Conservation (phyloP, 345 rosid genomes). For the Crucihimalaya himalaica region DNA sequence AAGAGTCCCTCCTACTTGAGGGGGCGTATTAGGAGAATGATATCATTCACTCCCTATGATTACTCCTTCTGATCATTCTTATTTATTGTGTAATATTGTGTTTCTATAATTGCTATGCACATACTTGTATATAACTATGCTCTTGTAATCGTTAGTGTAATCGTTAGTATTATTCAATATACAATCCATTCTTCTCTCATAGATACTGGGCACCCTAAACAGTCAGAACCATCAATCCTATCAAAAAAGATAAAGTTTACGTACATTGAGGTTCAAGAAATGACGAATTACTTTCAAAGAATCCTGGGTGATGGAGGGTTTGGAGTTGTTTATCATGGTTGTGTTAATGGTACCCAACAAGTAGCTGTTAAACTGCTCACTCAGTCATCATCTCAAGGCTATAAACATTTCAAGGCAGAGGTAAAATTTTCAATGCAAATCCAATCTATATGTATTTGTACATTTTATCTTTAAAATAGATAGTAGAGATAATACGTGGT, state of each 20-base stretch:
- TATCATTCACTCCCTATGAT: no score
- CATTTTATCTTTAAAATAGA: background rate
- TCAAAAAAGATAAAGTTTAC: background rate
- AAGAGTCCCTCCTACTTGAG: no score
- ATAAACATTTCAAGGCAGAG: constrained; percentile 8
- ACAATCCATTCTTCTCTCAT: no score
- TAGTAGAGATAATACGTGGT: background rate
- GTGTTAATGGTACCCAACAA: background rate
- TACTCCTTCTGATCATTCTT: no score
- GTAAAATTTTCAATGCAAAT: background rate
- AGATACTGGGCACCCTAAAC: no score
- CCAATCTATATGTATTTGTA: background rate
- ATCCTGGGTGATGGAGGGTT: background rate
- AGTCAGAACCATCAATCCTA: no score
- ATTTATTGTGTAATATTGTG: no score
- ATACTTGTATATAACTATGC: no score
- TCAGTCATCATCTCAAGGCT: constrained; percentile 3
- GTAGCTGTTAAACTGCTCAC: constrained; percentile 4
- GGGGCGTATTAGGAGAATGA: no score
- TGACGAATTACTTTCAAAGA: constrained; percentile 7
- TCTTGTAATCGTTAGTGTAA: no score
- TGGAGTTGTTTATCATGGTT: background rate
- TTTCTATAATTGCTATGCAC: no score
- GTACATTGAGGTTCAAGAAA: background rate
- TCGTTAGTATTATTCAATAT: no score